Base-by-base conservation (phyloP, 2,329 filamentous ascomycete species). In the Pestalotiopsis sp. region DNA sequence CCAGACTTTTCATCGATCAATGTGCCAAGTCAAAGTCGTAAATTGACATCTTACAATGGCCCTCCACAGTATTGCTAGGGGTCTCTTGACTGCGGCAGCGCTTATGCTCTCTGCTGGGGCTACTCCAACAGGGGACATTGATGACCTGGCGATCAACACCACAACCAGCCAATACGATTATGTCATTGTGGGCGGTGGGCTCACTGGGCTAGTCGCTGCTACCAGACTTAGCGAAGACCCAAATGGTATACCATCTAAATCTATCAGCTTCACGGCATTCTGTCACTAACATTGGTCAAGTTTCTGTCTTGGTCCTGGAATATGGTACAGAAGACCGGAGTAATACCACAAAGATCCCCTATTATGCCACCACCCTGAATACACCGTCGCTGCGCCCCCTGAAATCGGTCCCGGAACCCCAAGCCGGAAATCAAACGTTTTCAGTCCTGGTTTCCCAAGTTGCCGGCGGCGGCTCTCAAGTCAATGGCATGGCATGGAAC, bases 401-500 rank as follows among this genome's bases (percentile, higher is more conserved):
- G 31, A 62, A 23, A 9, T 66, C 61, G 13, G 39, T 64, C 13
- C 67, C 64, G 14, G 61, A 67, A 31, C 39, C 36, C 20, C 38
- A 62, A 38, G 52, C 59, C 2, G 49, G 57, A 9, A 62, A 66
- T 20, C 45, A 65, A 27, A 66, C 64, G 2, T 69, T 69, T 38
- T 11, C 17, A 4, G 67, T 69, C 38, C 17, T 12, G 5, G 57
- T 61, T 20, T 57, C 49, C 31, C 45, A 52, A 14, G 67, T 69
- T 14, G 62, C 65, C 7, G 67, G 67, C 36, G 67, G 67, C 17
- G 67, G 67, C 36, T 66, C 67, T 41, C 52, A 59, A 27, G 66
- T 77, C 17, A 74, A 75, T 39, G 76, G 76, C 12, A 74, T 78
- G 71, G 72, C 76, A 67, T 75, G 74, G 61, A 72, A 77, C 58